Conservation (phyloP, 2,329 filamentous ascomycete species). For the Alternaria viburni region DNA sequence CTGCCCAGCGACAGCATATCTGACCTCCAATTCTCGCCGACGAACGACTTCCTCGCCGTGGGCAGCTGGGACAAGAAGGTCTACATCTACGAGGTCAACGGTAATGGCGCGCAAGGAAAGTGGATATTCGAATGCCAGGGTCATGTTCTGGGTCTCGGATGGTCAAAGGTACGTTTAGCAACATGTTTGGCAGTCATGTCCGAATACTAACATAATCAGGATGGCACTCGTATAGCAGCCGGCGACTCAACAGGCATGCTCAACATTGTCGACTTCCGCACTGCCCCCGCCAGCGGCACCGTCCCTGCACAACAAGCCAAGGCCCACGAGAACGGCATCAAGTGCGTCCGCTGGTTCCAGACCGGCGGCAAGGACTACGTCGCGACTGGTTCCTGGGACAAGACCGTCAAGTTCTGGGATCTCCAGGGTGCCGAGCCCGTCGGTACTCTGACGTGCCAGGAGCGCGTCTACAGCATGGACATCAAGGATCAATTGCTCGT, state of each 20-base stretch:
- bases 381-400: constrained; percentile 91
- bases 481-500: constrained; percentile 88
- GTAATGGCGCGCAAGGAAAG: constrained; percentile 82
- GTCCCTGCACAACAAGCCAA: constrained; percentile 64
- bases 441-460: constrained; percentile 71
- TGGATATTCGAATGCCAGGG: constrained; percentile 81
- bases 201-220: constrained; percentile 59
- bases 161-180: constrained; percentile 74
- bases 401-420: constrained; percentile 91
- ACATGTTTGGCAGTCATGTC: not conserved
- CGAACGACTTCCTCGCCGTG: constrained; percentile 82
- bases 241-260: constrained; percentile 90
- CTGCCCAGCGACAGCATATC: constrained; percentile 86
- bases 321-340: constrained; percentile 79
- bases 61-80: constrained; percentile 98
- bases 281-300: constrained; percentile 47
- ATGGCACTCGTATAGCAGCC: constrained; percentile 86
- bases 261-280: constrained; percentile 80
- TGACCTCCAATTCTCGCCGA: constrained; percentile 80
- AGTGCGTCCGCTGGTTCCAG: constrained; percentile 70
- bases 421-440: constrained; percentile 68
- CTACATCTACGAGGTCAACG: constrained; percentile 91
- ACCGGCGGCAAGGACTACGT: constrained; percentile 76
- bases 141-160: constrained; percentile 83
- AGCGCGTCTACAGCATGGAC: constrained; percentile 90